phyloP scores from a whole-genome alignment of 164 flowering plant genomes.

The Kalanchoe fedtschenkoi region DNA sequence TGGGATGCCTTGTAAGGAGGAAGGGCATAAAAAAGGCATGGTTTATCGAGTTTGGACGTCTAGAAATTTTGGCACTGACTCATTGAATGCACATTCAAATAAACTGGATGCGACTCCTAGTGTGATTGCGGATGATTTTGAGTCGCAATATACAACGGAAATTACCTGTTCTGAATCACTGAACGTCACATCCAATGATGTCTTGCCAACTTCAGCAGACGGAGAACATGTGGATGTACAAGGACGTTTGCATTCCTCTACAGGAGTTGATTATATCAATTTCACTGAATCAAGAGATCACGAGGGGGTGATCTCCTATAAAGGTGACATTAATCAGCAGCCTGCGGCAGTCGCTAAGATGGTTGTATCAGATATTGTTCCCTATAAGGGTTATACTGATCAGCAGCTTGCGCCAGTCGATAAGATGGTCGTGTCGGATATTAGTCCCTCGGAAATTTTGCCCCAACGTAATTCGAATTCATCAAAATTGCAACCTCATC shows the following conservation, averaged over 20 bases:
- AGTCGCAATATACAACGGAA: conserved; percentile 7
- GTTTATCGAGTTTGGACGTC: conserved; percentile 69
- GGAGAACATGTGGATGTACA: conserved; percentile 11
- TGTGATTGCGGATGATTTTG: conserved; percentile 13
- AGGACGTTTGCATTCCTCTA: conserved; percentile 13
- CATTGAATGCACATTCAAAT: conserved; percentile 15
- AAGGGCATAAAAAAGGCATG: conserved; percentile 40
- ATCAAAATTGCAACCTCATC: conserved; percentile 23
- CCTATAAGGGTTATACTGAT: conserved; percentile 6
- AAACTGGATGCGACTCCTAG: conserved; percentile 16
- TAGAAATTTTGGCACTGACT: conserved; percentile 28
- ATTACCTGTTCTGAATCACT: conserved; percentile 13
- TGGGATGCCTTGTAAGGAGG: conserved; percentile 54
- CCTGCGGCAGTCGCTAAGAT: conserved; percentile 13
- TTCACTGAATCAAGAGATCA: not conserved
- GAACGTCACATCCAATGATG: conserved; percentile 19
- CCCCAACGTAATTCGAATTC: conserved; percentile 14
- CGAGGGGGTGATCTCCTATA: not conserved
- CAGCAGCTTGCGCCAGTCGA: conserved; percentile 18
- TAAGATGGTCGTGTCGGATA: conserved; percentile 13
- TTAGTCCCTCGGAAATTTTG: conserved; percentile 16
- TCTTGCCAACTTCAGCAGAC: conserved; percentile 10
- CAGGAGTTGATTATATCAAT: conserved; percentile 15
- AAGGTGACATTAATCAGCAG: conserved; percentile 11
- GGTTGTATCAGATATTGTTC: conserved; percentile 16